A percentile compares a stretch with the other conserved stretches of the same genome.
Evolutionary conservation across 345 rosid genomes (phyloP).

Genomic region (Alliaria petiolata): DNA sequence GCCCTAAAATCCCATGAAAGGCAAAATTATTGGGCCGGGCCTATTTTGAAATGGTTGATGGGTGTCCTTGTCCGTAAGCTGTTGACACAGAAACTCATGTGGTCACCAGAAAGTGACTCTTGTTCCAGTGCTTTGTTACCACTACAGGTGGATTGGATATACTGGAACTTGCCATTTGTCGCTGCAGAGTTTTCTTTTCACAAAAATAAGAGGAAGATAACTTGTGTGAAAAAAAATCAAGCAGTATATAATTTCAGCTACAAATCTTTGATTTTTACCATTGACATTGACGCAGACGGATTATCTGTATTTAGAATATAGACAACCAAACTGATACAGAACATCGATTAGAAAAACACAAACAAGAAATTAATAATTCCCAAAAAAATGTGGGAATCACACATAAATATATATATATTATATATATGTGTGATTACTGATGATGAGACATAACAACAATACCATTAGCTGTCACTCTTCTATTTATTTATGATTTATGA

Average conservation of each 20-base stretch:
- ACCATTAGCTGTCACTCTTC: conserved; percentile 36
- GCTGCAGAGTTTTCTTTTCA: conserved; percentile 42
- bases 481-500: neutral
- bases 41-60: conserved; percentile 53
- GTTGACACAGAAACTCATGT: conserved; percentile 40
- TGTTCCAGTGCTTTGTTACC: conserved; percentile 14
- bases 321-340: conserved; percentile 32
- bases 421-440: conserved; percentile 29
- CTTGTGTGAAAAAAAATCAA: neutral
- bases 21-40: conserved; percentile 20
- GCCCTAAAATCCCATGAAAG: neutral
- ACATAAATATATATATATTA: conserved; percentile 2
- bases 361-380: conserved; percentile 4
- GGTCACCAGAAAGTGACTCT: conserved; percentile 27
- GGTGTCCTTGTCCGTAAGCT: conserved; percentile 26
- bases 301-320: conserved; percentile 21
- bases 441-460: conserved; percentile 39
- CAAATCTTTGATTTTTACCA: conserved; percentile 4
- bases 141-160: conserved; percentile 43
- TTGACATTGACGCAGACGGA: conserved; percentile 27
- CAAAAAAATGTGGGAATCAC: conserved; percentile 19
- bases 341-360: neutral
- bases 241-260: neutral
- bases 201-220: conserved; percentile 44
- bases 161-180: conserved; percentile 39